Percentiles rank a stretch among this genome's conserved stretches.
phyloP scores from a whole-genome alignment of 768 basidiomycete species.

The Melanogaster broomeanus region DNA sequence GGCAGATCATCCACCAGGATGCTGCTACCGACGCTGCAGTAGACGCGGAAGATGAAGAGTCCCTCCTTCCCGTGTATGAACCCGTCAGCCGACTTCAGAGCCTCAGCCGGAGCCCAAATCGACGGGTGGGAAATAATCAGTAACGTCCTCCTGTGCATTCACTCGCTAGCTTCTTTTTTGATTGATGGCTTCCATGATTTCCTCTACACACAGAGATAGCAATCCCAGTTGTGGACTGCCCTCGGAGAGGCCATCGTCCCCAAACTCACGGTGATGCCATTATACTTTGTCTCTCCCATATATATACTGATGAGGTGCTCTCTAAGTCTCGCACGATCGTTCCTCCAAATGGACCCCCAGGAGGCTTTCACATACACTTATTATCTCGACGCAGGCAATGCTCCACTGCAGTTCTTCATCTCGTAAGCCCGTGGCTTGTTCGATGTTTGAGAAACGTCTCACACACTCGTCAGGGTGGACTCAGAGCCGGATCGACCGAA shows the following conservation, averaged over 20 bases:
- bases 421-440: constrained; percentile 40
- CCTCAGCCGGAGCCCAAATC: not conserved
- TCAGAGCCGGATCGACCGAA: constrained; percentile 24
- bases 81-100: not conserved
- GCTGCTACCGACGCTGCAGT: not conserved
- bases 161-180: constrained; percentile 5
- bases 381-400: constrained; percentile 42
- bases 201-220: constrained; percentile 3
- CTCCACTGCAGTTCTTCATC: constrained; percentile 51
- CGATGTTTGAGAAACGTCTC: not conserved
- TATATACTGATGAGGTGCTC: constrained; percentile 7
- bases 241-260: constrained; percentile 1
- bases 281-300: not conserved
- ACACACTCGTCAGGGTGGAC: constrained; percentile 33
- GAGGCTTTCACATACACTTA: constrained; percentile 46
- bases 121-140: not conserved
- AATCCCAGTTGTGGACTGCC: constrained; percentile 10
- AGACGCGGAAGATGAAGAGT: constrained; percentile 9
- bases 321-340: constrained; percentile 19
- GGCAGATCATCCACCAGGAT: constrained; percentile 24
- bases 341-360: constrained; percentile 23
- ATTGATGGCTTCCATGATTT: constrained; percentile 6
- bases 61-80: constrained; percentile 25
- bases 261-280: constrained; percentile 18
- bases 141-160: constrained; percentile 6